Base-by-base conservation (phyloP, 192 early-diverging fungal species). In the Cladochytrium replicatum region DNA sequence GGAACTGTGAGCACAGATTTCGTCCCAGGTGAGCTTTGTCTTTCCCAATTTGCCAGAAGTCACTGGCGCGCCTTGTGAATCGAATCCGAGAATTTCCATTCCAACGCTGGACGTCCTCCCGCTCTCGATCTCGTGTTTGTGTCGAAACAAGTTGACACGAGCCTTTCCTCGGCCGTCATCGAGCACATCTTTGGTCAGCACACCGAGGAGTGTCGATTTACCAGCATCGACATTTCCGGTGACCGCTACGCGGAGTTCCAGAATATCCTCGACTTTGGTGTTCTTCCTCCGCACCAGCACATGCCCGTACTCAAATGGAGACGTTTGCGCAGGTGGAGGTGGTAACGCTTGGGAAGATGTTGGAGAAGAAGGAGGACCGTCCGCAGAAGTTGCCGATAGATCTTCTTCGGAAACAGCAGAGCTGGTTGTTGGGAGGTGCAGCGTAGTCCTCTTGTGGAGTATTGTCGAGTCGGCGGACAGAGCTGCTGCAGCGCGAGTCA, bases 121-220 rank as follows among this genome's bases (percentile, higher is more conserved):
- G 11, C 82, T 72, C 64, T 88, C 89, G 22, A 96, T 71, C 55
- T 96, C 92, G 57, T 96, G 92, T 65, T 89, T 87, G 61, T 91
- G 87, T 8, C 76, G 59, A 59, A 93, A 93, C 29, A 95, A 68
- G 53, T 91, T 90, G 27, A 91, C 67, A 21, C 92, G 85, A 9
- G 87, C 87, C 41, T 81, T 87, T 39, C 92, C 92, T 32, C 92
- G 79, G 9, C 92, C 92, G 65, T 95, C 89, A 66, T 95, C 92
- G 29, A 95, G 72, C 2, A 81, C 71, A 37, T 87, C 83, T 67
- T 90, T 90, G 4, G 92, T 95, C 38, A 95, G 58, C 6, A 93
- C 89, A 19, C 92, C 92, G 22, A 95, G 67, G 48, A 90, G 63
- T 1, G 92, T 95, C 32, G 83, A 86, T 73, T 92, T 94, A 29